Evolutionary conservation across 2,329 filamentous ascomycete species (phyloP).

Genomic region (Colletotrichum kahawae): DNA sequence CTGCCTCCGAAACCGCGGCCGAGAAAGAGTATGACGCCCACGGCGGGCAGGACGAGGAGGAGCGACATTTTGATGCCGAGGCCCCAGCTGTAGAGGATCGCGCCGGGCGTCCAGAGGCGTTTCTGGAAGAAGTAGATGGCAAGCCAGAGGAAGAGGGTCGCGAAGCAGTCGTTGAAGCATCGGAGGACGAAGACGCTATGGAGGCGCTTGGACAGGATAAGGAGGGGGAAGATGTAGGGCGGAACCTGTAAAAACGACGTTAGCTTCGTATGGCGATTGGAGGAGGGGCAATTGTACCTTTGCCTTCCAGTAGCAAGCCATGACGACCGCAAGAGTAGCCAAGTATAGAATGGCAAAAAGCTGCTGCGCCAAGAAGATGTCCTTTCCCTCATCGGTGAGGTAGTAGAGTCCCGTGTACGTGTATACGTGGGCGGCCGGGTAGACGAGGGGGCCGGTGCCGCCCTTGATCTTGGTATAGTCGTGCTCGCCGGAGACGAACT

Average conservation of each 20-base stretch:
- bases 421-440: conserved; percentile 93
- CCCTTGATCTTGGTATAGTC: conserved; percentile 88
- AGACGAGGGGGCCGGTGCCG: conserved; percentile 90
- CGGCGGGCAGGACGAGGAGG: conserved; percentile 80
- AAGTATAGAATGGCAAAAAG: conserved; percentile 85
- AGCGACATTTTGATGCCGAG: conserved; percentile 96
- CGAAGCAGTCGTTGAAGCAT: conserved; percentile 96
- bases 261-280: not conserved
- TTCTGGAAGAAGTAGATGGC: conserved; percentile 82
- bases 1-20: conserved; percentile 70
- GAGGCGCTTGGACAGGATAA: conserved; percentile 87
- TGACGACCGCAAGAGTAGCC: conserved; percentile 74
- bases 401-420: conserved; percentile 82
- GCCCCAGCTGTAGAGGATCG: conserved; percentile 75
- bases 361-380: conserved; percentile 83
- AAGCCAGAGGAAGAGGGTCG: conserved; percentile 80
- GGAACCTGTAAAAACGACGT: conserved; percentile 61
- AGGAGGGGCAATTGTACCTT: conserved; percentile 52
- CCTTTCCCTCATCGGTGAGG: conserved; percentile 74
- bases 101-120: conserved; percentile 74
- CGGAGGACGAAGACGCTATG: conserved; percentile 93
- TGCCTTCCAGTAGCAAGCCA: conserved; percentile 80
- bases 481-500: conserved; percentile 82
- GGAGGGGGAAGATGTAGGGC: conserved; percentile 84
- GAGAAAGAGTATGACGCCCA: conserved; percentile 78